These are phyloP conservation scores for Rubia tinctorum DNA, from an alignment of 305 asterid genomes.

Conservation along the genomic window DNA sequence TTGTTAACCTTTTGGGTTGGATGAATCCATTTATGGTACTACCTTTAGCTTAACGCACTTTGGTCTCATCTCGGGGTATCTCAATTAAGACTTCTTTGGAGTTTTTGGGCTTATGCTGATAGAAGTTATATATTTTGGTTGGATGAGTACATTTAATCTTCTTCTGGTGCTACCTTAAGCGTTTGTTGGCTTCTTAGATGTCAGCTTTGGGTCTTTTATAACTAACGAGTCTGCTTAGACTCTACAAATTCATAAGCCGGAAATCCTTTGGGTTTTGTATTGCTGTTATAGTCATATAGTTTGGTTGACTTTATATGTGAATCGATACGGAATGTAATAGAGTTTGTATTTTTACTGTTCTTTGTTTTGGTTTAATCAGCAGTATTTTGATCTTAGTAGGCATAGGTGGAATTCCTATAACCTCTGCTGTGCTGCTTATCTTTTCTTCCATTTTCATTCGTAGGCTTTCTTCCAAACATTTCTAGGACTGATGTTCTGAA, in stretches of 20 bases:
- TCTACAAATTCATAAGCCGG: background rate
- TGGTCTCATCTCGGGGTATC: background rate
- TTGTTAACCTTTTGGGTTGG: background rate
- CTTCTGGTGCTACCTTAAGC: background rate
- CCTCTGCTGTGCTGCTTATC: background rate
- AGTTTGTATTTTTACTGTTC: background rate
- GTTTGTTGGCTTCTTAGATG: background rate
- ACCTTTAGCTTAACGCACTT: background rate
- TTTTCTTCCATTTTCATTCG: background rate
- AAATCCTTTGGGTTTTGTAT: background rate
- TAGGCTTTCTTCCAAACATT: background rate
- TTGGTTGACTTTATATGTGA: background rate
- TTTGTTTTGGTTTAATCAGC: background rate
- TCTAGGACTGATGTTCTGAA: background rate
- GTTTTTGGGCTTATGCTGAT: background rate
- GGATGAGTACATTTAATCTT: background rate
- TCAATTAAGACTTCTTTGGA: background rate
- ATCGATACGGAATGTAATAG: background rate
- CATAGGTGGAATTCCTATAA: conserved; percentile 1
- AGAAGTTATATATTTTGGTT: background rate
- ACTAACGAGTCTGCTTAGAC: background rate
- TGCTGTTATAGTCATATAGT: background rate
- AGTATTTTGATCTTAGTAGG: background rate
- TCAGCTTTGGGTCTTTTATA: background rate
- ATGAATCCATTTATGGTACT: background rate